Conservation (phyloP, 2,329 filamentous ascomycete species). For the Diaporthe eres region DNA sequence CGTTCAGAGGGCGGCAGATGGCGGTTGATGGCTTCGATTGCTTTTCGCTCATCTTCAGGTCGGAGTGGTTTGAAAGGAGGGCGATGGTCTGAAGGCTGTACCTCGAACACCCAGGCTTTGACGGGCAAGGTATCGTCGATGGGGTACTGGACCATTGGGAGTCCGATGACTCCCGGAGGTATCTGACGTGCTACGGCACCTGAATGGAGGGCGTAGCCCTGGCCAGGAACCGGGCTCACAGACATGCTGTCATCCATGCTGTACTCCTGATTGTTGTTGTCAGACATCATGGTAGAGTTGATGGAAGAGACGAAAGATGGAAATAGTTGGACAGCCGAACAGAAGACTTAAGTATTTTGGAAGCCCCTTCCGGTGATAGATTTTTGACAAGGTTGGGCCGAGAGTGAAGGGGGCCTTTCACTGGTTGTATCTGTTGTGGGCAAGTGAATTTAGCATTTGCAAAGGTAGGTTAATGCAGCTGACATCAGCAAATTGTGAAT, state of each 20-base stretch:
- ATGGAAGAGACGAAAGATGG: not conserved
- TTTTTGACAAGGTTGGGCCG: not conserved
- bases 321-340: not conserved
- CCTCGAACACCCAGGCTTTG: not conserved
- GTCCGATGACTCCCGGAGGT: too few species aligned
- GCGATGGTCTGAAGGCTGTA: too few species aligned
- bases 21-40: constrained; percentile 3
- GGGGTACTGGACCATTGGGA: not conserved
- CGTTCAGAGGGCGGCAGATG: not conserved
- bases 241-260: not conserved
- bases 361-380: not conserved
- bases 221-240: not conserved
- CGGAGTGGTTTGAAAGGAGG: not conserved
- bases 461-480: not conserved
- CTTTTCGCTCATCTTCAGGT: not conserved
- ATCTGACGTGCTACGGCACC: not conserved
- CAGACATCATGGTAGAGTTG: not conserved
- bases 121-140: not conserved
- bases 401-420: not conserved
- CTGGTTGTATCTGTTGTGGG: not conserved
- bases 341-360: not conserved
- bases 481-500: not conserved
- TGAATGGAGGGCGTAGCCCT: not conserved
- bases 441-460: not conserved
- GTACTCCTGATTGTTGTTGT: not conserved